Evolutionary conservation across 2,329 filamentous ascomycete species (phyloP).

Genomic region (Blastomyces gilchristii): DNA sequence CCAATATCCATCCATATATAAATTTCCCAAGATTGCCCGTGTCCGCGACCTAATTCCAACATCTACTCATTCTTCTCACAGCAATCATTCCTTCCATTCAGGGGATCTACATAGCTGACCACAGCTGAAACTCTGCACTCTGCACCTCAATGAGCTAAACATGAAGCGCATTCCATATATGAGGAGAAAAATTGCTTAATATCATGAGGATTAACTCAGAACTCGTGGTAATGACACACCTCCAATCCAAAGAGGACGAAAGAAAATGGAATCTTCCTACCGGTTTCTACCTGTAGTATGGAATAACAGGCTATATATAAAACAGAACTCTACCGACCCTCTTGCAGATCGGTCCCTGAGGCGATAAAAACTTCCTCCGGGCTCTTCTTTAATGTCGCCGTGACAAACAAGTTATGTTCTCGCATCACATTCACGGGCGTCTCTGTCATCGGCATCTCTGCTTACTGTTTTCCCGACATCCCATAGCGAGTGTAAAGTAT

Average conservation of each 20-base stretch:
- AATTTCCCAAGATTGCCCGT: not conserved
- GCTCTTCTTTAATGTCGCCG: not conserved
- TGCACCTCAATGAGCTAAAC: not conserved
- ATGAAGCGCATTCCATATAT: too few species aligned
- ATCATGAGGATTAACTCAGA: not conserved
- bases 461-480: not conserved
- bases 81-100: not conserved
- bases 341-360: not conserved
- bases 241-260: not conserved
- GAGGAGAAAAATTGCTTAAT: too few species aligned
- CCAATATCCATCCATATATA: not conserved
- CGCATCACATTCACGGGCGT: not conserved
- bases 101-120: not conserved
- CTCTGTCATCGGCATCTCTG: not conserved
- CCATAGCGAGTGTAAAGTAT: not conserved
- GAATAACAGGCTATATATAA: not conserved
- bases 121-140: not conserved
- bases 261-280: not conserved
- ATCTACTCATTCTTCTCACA: not conserved
- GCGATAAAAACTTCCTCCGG: not conserved
- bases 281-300: not conserved
- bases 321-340: not conserved
- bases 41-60: not conserved
- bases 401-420: not conserved
- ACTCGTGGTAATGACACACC: not conserved